These are phyloP conservation scores for Fusarium sacchari DNA, from an alignment of 2,329 filamentous ascomycete genomes.

Conservation along the genomic window DNA sequence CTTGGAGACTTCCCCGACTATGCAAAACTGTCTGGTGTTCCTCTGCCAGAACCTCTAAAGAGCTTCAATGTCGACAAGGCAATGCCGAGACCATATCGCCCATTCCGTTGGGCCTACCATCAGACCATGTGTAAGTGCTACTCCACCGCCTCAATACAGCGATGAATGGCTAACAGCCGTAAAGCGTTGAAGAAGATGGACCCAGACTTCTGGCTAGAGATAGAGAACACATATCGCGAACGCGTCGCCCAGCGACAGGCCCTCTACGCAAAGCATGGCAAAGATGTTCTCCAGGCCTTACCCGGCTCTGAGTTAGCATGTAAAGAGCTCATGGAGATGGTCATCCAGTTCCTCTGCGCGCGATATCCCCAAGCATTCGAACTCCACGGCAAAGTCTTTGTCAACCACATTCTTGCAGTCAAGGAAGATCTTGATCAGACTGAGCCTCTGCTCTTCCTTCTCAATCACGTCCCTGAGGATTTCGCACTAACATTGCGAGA, in stretches of 20 bases:
- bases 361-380: slow-evolving; percentile 82
- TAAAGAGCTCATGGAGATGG: slow-evolving; percentile 90
- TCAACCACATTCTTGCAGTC: slow-evolving; percentile 75
- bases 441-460: slow-evolving; percentile 74
- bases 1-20: slow-evolving; percentile 86
- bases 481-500: slow-evolving; percentile 81
- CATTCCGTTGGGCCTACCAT: slow-evolving; percentile 85
- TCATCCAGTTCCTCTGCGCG: slow-evolving; percentile 79
- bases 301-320: slow-evolving; percentile 82
- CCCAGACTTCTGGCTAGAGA: slow-evolving; percentile 87
- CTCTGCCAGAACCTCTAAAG: slow-evolving; percentile 70
- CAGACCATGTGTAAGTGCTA: slow-evolving; percentile 82
- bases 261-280: slow-evolving; percentile 71
- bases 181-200: slow-evolving; percentile 81
- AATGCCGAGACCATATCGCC: slow-evolving; percentile 78
- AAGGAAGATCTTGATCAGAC: slow-evolving; percentile 68
- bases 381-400: slow-evolving; percentile 67
- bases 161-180: slow-evolving; percentile 44
- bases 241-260: slow-evolving; percentile 75
- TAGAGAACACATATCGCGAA: slow-evolving; percentile 76
- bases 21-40: slow-evolving; percentile 77
- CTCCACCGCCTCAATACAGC: too few relatives aligned
- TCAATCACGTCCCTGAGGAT: slow-evolving; percentile 85
- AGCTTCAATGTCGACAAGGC: slow-evolving; percentile 77
- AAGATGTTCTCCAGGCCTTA: slow-evolving; percentile 71